A percentile compares a stretch with the other conserved stretches of the same genome.
phyloP scores from a whole-genome alignment of 352 stramenopile species.

The Phytopythium boreale region DNA sequence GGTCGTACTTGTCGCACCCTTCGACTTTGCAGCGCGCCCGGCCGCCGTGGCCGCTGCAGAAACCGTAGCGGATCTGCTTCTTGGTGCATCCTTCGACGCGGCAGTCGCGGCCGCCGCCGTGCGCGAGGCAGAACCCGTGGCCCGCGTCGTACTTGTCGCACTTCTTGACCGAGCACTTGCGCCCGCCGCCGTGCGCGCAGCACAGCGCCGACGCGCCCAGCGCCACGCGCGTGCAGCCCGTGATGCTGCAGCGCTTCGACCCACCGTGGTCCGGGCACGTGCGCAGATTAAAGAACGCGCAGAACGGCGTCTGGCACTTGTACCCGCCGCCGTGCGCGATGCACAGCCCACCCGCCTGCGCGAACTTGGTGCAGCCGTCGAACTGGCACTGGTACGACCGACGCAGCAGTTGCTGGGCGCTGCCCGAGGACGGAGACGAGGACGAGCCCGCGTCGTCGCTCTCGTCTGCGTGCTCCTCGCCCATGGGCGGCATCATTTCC shows the following conservation, averaged over 20 bases:
- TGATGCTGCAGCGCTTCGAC: slow-evolving; percentile 55
- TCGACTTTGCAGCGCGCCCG: slow-evolving; percentile 71
- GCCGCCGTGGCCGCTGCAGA: slow-evolving; percentile 72
- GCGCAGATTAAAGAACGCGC: slow-evolving; percentile 62
- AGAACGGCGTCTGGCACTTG: slow-evolving; percentile 70
- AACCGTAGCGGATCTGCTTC: slow-evolving; percentile 73
- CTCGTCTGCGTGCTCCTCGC: not conserved
- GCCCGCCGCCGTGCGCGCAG: slow-evolving; percentile 61
- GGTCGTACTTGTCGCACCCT: slow-evolving; percentile 74
- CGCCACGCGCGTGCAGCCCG: slow-evolving; percentile 51
- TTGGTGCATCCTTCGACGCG: slow-evolving; percentile 58
- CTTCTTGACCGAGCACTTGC: slow-evolving; percentile 66
- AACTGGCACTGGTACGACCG: slow-evolving; percentile 45
- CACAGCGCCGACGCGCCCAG: slow-evolving; percentile 47
- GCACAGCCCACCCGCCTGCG: slow-evolving; percentile 60
- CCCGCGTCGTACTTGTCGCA: slow-evolving; percentile 76
- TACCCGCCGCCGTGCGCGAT: slow-evolving; percentile 66
- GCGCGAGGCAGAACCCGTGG: slow-evolving; percentile 57
- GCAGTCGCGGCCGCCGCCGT: slow-evolving; percentile 69
- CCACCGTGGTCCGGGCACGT: slow-evolving; percentile 76
- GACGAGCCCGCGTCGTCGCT: not conserved
- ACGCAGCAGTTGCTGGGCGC: slow-evolving; percentile 5
- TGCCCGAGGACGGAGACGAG: not conserved
- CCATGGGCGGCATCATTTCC: not conserved
- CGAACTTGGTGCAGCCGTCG: slow-evolving; percentile 50